Conservation (phyloP, 345 rosid species). For the Bretschneidera sinensis region DNA sequence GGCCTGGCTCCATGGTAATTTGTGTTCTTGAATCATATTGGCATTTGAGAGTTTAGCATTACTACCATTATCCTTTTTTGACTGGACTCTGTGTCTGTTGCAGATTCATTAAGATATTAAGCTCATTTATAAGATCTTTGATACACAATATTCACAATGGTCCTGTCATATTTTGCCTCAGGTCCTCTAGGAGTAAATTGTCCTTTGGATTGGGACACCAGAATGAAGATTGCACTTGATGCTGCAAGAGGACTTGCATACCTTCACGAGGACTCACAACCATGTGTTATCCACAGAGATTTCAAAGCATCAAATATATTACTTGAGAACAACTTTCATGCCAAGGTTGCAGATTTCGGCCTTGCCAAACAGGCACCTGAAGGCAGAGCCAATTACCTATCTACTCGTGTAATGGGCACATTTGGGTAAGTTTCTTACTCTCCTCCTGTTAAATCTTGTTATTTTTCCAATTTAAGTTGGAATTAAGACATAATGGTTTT, state of each 20-base stretch:
- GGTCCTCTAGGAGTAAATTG: slow-evolving; percentile 91
- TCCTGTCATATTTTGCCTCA: slow-evolving; percentile 30
- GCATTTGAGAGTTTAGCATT: neutral
- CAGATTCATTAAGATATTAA: neutral
- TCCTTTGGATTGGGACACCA: no score
- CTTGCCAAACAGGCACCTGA: slow-evolving; percentile 99
- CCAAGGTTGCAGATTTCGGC: slow-evolving; percentile 99
- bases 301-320: slow-evolving; percentile 97
- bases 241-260: slow-evolving; percentile 98
- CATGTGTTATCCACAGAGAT: slow-evolving; percentile 96
- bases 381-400: slow-evolving; percentile 89
- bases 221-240: slow-evolving; percentile 99
- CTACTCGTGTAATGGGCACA: slow-evolving; percentile 99
- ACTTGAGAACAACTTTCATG: slow-evolving; percentile 88
- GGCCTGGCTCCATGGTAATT: slow-evolving; percentile 95
- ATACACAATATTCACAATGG: slow-evolving; percentile 7
- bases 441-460: neutral
- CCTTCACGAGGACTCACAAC: slow-evolving; percentile 97
- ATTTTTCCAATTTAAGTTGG: slow-evolving; percentile 1
- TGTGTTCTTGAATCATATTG: slow-evolving; percentile 7
- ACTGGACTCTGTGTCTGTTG: neutral
- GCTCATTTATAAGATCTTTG: slow-evolving; percentile 5
- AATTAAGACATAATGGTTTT: slow-evolving; percentile 14
- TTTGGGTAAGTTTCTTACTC: slow-evolving; percentile 77
- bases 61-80: neutral